Evolutionary conservation across 2,329 filamentous ascomycete genomes (phyloP), one percentile per base, ranked within the genome.

Genomic region (Fonsecaea nubica): DNA sequence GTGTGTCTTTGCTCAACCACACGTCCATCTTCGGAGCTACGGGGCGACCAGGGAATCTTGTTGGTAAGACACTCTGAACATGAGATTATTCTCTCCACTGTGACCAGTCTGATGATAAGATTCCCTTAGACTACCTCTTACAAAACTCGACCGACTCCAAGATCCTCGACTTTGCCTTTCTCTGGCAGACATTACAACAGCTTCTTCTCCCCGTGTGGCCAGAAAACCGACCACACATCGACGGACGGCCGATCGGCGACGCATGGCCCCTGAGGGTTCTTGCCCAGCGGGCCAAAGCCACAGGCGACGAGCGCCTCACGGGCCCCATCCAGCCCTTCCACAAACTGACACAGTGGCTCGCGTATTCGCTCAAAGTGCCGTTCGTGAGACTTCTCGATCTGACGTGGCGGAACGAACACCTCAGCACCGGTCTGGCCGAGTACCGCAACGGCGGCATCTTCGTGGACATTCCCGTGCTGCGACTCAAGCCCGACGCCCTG

Each of bases 381-480:
- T 57, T 63, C 21, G 38, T 48, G 30, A 45, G 38, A 42, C 12
- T 63, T 3, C 61, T 63, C 5, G 25, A 35, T 10, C 25, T 56
- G 13, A 25, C 15, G 25, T 63, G 61, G 61, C 33, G 10, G 9
- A 33, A 45, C 21, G 48, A 30, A 18, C 30, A 56, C 30, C 53
- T 58, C 30, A 32, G 52, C 38, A 63, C 61, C 9, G 61, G 61
- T 6, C 40, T 63, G 18, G 52, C 61, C 36, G 61, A 63, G 38
- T 60, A 60, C 48, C 58, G 53, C 10, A 64, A 64, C 40, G 62
- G 62, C n/a, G 62, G 62, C 18, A 45, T 64, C 10, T 64, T 64
- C 33, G 42, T 64, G 15, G 62, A 64, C 54, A 58, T 64, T 42
- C 33, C 35, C 2, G 55, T 59, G 12, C n/a, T 64, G 35, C n/a